A percentile compares a stretch with the other conserved stretches of the same genome.
phyloP scores from a whole-genome alignment of 371 early-diverging fungal species.

The Chytridium lagenaria region DNA sequence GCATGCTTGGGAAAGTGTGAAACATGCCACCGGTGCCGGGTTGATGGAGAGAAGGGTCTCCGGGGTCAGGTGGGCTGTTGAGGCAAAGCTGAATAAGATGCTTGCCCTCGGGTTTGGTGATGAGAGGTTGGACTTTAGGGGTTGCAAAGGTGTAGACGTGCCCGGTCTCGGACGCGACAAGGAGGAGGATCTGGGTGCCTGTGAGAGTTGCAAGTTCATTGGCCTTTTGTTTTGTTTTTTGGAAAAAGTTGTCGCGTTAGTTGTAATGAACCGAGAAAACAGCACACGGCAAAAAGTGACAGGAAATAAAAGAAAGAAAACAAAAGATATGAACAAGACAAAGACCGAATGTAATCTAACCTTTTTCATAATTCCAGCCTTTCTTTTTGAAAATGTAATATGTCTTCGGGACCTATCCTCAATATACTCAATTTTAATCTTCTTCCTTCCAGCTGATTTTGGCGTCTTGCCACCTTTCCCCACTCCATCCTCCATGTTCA shows the following conservation, averaged over 20 bases:
- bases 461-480: too few species aligned
- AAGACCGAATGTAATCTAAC: too few species aligned
- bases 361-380: conserved; percentile 99
- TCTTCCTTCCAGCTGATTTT: conserved; percentile 92
- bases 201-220: conserved; percentile 96
- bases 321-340: neutral
- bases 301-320: neutral
- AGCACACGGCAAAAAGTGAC: neutral
- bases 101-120: conserved; percentile 92
- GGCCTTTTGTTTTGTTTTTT: too few species aligned
- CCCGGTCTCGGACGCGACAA: conserved; percentile 97
- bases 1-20: too few species aligned
- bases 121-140: conserved; percentile 93
- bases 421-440: conserved; percentile 98
- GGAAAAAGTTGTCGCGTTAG: too few species aligned
- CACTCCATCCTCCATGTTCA: too few species aligned
- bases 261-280: neutral
- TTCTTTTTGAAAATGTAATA: conserved; percentile 98
- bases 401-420: conserved; percentile 94
- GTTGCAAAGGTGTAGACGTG: conserved; percentile 99
- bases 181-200: conserved; percentile 94
- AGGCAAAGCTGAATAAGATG: conserved; percentile 94
- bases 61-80: too few species aligned
- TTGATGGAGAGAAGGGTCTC: too few species aligned
- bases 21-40: too few species aligned